Percentiles rank a stretch among this genome's conserved stretches.
Evolutionary conservation across 202 grass and related monocot genomes (phyloP).

Genomic region (Panicum hallii): DNA sequence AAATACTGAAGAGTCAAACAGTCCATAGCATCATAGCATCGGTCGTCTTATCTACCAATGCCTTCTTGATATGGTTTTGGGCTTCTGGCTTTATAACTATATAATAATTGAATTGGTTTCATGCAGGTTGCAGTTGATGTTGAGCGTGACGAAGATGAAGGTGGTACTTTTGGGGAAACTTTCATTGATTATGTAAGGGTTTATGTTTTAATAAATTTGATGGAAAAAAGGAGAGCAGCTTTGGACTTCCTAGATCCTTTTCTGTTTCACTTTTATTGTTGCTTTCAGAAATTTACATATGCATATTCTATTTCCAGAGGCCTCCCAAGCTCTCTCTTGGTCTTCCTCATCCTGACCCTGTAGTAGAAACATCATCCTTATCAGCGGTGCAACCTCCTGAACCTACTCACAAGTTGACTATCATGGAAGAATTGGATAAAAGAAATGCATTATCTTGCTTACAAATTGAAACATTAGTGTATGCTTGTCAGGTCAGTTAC

Average conservation of each 20-base stretch:
- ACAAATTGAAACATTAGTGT: constrained; percentile 97
- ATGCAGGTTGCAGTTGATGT: constrained; percentile 84
- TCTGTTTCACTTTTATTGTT: constrained; percentile 6
- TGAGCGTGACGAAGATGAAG: constrained; percentile 96
- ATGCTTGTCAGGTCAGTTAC: constrained; percentile 93
- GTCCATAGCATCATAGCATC: constrained; percentile 8
- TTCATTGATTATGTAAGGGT: constrained; percentile 88
- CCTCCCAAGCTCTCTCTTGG: constrained; percentile 88
- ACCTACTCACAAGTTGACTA: constrained; percentile 82
- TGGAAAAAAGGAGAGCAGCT: constrained; percentile 2
- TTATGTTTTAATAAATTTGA: constrained; percentile 26
- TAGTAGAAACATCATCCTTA: constrained; percentile 97
- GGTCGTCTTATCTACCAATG: not conserved
- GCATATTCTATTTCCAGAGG: constrained; percentile 60
- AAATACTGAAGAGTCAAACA: not conserved
- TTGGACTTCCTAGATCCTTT: constrained; percentile 22
- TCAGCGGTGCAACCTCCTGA: constrained; percentile 98
- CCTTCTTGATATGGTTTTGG: constrained; percentile 20
- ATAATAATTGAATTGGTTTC: constrained; percentile 31
- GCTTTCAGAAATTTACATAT: constrained; percentile 9
- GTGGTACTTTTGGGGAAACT: constrained; percentile 76
- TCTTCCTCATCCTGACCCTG: constrained; percentile 91
- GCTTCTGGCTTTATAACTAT: constrained; percentile 15
- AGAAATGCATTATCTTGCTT: constrained; percentile 87
- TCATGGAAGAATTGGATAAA: constrained; percentile 80